Evolutionary conservation across 1,284 basidiomycete genomes (phyloP).

Genomic region (Boletus mariae): DNA sequence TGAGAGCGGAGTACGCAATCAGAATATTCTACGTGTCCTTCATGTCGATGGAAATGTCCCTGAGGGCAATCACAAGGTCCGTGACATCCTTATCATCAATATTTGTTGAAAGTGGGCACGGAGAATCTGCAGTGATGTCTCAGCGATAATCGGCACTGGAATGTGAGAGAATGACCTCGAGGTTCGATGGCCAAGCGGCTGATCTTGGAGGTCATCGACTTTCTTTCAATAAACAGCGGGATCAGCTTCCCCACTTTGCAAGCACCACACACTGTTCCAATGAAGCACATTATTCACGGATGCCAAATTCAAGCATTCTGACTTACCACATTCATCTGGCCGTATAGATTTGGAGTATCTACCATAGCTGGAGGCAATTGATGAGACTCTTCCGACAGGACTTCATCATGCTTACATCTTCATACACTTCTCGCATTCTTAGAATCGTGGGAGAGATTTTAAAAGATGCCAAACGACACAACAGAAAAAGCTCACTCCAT

Average conservation of each 20-base stretch:
- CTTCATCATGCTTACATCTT: constrained; percentile 50
- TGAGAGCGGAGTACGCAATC: neutral
- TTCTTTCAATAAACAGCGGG: constrained; percentile 47
- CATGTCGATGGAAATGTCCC: constrained; percentile 11
- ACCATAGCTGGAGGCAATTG: constrained; percentile 53
- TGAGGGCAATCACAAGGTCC: constrained; percentile 8
- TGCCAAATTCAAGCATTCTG: neutral
- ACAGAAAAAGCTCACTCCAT: constrained; percentile 56
- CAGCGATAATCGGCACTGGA: neutral
- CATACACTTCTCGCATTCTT: constrained; percentile 63
- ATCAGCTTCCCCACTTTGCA: constrained; percentile 54
- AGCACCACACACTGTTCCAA: constrained; percentile 41
- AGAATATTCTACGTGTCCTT: neutral
- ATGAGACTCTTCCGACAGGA: constrained; percentile 4
- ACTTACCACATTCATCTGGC: constrained; percentile 60
- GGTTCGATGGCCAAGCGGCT: constrained; percentile 46
- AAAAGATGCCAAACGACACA: neutral
- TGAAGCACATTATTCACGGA: neutral
- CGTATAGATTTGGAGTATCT: constrained; percentile 75
- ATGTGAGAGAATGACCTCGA: constrained; percentile 38
- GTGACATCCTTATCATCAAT: constrained; percentile 3
- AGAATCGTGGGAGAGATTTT: neutral
- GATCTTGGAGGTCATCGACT: constrained; percentile 39
- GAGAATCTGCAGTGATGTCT: constrained; percentile 17
- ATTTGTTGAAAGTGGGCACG: constrained; percentile 2